Evolutionary conservation across 441 rosid genomes (phyloP), one percentile per base, ranked within the genome.

Genomic region (Populus hybrid): DNA sequence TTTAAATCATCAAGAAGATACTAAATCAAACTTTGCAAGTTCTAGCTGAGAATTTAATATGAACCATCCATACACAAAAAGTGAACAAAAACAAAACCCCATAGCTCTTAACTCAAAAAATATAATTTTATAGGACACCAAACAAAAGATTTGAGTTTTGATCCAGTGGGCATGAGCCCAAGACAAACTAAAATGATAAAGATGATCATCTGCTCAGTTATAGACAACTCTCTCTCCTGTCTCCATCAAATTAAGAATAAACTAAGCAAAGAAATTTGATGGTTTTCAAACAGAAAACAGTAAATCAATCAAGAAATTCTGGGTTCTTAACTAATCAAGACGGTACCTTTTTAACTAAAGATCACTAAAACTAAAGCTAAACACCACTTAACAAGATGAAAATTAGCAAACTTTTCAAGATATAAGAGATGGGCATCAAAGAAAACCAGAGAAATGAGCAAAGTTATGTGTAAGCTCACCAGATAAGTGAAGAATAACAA

Each of bases 241-340:
- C n/a, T 53, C 61, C 61, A 53, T 34, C 73, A 34, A 76, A 67
- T 38, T 38, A 75, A 67, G n/a, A 30, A 30, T 28, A 30, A 30
- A 30, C 3, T 30, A 30, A 30, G 32, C 35, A 64, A 61, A 67
- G 61, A 67, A 46, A 34, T 28, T 30, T 26, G 61, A 59, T 14
- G 34, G 2, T n/a, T 61, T 63, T 69, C 38, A 18, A 69, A 76
- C 59, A 69, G 11, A 59, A 38, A 18, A 24, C 70, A 74, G 21
- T 12, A 5, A 69, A 65, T 63, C 38, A 77, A 28, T 26, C 21
- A n/a, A 72, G 42, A 28, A 64, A 63, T 70, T 77, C 70, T 53
- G 42, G 57, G 30, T 42, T 70, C 38, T 40, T 61, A 16, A 28
- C 36, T 7, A 46, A 65, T 42, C 26, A 28, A 40, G 9, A 76